Percentiles rank a stretch among this genome's conserved stretches.
Conservation (phyloP, 1,139 yeast species). For the Yamadazyma oceani region DNA sequence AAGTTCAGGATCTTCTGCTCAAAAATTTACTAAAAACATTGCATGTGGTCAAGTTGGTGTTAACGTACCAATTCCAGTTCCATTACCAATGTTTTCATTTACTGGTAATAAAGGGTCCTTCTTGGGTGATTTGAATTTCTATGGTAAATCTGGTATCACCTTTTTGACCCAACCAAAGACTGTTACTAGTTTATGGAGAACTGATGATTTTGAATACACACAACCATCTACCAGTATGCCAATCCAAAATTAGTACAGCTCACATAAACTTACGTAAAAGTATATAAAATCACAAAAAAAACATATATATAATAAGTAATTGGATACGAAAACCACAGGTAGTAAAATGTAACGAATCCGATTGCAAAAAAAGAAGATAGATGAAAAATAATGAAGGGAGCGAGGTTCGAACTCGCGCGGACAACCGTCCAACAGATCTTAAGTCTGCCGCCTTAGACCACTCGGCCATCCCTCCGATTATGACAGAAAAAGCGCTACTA, state of each 20-base stretch:
- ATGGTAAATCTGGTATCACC: conserved; percentile 72
- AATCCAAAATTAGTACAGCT: conserved; percentile 42
- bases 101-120: conserved; percentile 79
- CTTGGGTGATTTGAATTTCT: conserved; percentile 77
- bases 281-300: too few species aligned
- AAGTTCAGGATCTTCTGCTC: conserved; percentile 65
- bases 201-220: conserved; percentile 51
- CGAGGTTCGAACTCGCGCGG: conserved; percentile 87
- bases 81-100: conserved; percentile 79
- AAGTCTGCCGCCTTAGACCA: conserved; percentile 58
- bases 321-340: too few species aligned
- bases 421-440: conserved; percentile 55
- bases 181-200: conserved; percentile 69
- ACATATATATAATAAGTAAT: neutral
- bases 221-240: conserved; percentile 70
- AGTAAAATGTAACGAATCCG: too few species aligned
- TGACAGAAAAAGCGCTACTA: too few species aligned
- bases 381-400: conserved; percentile 62
- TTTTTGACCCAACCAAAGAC: conserved; percentile 79
- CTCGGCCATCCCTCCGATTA: conserved; percentile 54
- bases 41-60: conserved; percentile 81
- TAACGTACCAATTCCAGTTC: conserved; percentile 84
- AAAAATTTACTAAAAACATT: conserved; percentile 67
- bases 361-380: neutral
- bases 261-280: too few species aligned